phyloP scores from a whole-genome alignment of 1,284 basidiomycete species.

The Ustilago nuda region DNA sequence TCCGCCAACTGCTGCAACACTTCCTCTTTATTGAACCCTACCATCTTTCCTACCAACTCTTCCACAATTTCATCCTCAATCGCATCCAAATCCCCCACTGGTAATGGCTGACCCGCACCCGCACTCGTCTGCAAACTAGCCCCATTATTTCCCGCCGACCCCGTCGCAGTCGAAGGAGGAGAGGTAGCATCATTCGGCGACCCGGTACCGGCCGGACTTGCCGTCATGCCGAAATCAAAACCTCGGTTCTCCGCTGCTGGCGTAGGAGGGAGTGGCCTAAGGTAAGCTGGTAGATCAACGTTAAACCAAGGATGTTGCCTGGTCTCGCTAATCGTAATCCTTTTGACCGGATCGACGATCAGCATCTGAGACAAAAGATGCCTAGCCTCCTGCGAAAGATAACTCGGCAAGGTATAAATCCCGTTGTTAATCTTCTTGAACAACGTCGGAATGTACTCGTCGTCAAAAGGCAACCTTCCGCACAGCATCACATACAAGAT shows the following conservation, averaged over 20 bases:
- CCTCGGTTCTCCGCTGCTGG: slow-evolving; percentile 72
- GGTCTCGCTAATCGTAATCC: slow-evolving; percentile 68
- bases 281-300: slow-evolving; percentile 63
- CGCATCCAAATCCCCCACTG: slow-evolving; percentile 75
- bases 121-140: slow-evolving; percentile 34
- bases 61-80: slow-evolving; percentile 91
- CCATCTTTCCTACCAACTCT: slow-evolving; percentile 80
- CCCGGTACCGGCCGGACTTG: slow-evolving; percentile 32
- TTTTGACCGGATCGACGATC: slow-evolving; percentile 68
- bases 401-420: slow-evolving; percentile 65
- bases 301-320: slow-evolving; percentile 68
- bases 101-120: slow-evolving; percentile 32
- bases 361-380: slow-evolving; percentile 67
- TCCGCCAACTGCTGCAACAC: slow-evolving; percentile 85
- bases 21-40: slow-evolving; percentile 82
- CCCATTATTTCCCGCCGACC: slow-evolving; percentile 29
- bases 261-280: slow-evolving; percentile 80
- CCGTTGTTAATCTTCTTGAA: slow-evolving; percentile 69
- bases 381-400: slow-evolving; percentile 64
- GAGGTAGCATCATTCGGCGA: slow-evolving; percentile 36
- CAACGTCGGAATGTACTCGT: slow-evolving; percentile 68
- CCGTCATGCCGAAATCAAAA: slow-evolving; percentile 72
- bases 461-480: slow-evolving; percentile 67
- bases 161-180: slow-evolving; percentile 21
- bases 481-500: slow-evolving; percentile 69